Percentiles rank a stretch among this genome's conserved stretches.
Evolutionary conservation across 192 early-diverging fungal species (phyloP).

Genomic region (Gaertneriomyces sp.): DNA sequence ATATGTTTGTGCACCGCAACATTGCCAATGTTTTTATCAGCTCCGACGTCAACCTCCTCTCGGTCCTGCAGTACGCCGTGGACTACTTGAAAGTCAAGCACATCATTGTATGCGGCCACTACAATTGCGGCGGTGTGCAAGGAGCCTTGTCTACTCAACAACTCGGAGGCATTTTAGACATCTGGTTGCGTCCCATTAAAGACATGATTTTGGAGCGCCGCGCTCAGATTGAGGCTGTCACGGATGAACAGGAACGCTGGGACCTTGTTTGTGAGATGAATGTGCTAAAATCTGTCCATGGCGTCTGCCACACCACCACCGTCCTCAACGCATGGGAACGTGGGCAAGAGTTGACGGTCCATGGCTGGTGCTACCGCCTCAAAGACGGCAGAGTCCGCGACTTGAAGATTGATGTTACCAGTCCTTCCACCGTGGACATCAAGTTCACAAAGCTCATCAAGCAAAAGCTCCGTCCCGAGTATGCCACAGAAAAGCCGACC

Average conservation of each 20-base stretch:
- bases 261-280: constrained; percentile 64
- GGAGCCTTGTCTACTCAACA: constrained; percentile 34
- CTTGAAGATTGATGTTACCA: constrained; percentile 11
- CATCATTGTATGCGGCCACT: constrained; percentile 80
- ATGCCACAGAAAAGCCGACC: not conserved
- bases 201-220: constrained; percentile 69
- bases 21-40: constrained; percentile 88
- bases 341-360: constrained; percentile 61
- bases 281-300: constrained; percentile 65
- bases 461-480: constrained; percentile 1
- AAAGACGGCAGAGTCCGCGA: constrained; percentile 27
- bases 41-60: constrained; percentile 76
- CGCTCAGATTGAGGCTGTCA: constrained; percentile 41
- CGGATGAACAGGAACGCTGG: constrained; percentile 22
- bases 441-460: constrained; percentile 2
- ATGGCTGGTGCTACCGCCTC: constrained; percentile 46
- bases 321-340: constrained; percentile 79
- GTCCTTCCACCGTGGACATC: not conserved
- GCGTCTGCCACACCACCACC: constrained; percentile 68
- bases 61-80: constrained; percentile 92
- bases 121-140: constrained; percentile 44
- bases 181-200: constrained; percentile 86
- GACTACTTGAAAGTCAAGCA: constrained; percentile 88
- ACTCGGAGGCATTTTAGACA: constrained; percentile 78
- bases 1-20: constrained; percentile 96